Evolutionary conservation across 805 yeast species (phyloP).

Genomic region (Candida ficus): DNA sequence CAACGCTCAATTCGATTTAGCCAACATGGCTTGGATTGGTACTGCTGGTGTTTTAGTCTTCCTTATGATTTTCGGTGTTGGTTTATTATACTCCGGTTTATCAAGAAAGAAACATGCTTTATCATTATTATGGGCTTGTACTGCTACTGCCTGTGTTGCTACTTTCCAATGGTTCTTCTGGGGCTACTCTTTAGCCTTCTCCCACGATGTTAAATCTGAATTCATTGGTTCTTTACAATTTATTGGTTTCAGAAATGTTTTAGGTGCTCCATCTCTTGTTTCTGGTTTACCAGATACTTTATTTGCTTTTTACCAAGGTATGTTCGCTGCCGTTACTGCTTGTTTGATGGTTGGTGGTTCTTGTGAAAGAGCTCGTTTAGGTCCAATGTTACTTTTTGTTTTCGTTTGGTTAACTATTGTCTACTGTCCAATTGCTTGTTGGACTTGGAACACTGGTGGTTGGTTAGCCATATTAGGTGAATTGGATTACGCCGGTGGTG

Average conservation of each 20-base stretch:
- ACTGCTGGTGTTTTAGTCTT: slow-evolving; percentile 74
- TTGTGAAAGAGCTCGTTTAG: slow-evolving; percentile 93
- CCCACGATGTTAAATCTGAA: slow-evolving; percentile 52
- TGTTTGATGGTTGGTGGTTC: slow-evolving; percentile 96
- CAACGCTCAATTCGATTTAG: slow-evolving; percentile 62
- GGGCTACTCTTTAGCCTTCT: slow-evolving; percentile 90
- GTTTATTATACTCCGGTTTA: slow-evolving; percentile 86
- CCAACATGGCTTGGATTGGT: slow-evolving; percentile 83
- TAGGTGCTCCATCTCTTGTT: slow-evolving; percentile 72
- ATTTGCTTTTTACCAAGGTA: slow-evolving; percentile 88
- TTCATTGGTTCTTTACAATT: slow-evolving; percentile 79
- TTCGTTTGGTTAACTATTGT: slow-evolving; percentile 94
- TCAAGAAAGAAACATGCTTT: slow-evolving; percentile 95
- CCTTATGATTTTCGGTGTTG: slow-evolving; percentile 96
- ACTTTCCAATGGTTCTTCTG: slow-evolving; percentile 97
- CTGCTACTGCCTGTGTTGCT: slow-evolving; percentile 79
- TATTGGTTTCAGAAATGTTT: slow-evolving; percentile 72
- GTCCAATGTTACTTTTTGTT: slow-evolving; percentile 92
- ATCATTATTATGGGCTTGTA: slow-evolving; percentile 86
- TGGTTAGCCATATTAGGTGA: slow-evolving; percentile 84
- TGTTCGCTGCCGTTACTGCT: slow-evolving; percentile 93
- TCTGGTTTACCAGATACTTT: slow-evolving; percentile 77
- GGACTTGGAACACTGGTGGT: slow-evolving; percentile 93
- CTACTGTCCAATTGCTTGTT: slow-evolving; percentile 93
- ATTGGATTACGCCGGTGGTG: slow-evolving; percentile 96